phyloP scores from a whole-genome alignment of 176 grass and related monocot species.

The Saccharum officinarum region DNA sequence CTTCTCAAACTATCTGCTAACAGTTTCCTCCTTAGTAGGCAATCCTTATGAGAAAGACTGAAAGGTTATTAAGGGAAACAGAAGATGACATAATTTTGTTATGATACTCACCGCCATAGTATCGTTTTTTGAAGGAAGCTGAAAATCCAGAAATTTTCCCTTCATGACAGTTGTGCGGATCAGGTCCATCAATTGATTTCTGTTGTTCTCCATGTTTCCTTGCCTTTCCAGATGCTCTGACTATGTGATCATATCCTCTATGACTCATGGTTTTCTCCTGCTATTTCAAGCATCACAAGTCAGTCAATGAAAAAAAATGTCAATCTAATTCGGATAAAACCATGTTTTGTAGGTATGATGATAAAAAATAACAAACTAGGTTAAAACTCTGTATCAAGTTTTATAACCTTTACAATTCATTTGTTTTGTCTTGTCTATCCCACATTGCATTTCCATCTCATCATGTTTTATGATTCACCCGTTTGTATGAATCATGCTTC shows the following conservation, averaged over 20 bases:
- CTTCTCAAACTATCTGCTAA: neutral
- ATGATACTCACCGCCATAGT: slow-evolving; percentile 44
- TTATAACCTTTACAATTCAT: neutral
- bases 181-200: slow-evolving; percentile 32
- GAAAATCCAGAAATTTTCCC: slow-evolving; percentile 43
- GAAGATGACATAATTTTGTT: neutral
- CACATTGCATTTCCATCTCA: slow-evolving; percentile 14
- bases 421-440: slow-evolving; percentile 3
- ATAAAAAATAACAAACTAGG: neutral
- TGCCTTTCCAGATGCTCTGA: slow-evolving; percentile 35
- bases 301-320: neutral
- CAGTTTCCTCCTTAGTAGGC: neutral
- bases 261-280: slow-evolving; percentile 43
- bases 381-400: neutral
- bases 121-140: slow-evolving; percentile 47
- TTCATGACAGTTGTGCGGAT: slow-evolving; percentile 12
- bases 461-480: neutral
- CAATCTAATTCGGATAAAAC: neutral
- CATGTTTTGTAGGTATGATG: neutral
- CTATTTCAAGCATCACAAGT: slow-evolving; percentile 1
- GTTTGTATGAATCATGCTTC: neutral
- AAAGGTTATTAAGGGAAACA: neutral
- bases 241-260: slow-evolving; percentile 31
- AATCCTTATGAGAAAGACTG: neutral
- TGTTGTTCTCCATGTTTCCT: slow-evolving; percentile 30